Evolutionary conservation across 2,329 filamentous ascomycete species (phyloP).

Genomic region (Verticillium tricorpus): DNA sequence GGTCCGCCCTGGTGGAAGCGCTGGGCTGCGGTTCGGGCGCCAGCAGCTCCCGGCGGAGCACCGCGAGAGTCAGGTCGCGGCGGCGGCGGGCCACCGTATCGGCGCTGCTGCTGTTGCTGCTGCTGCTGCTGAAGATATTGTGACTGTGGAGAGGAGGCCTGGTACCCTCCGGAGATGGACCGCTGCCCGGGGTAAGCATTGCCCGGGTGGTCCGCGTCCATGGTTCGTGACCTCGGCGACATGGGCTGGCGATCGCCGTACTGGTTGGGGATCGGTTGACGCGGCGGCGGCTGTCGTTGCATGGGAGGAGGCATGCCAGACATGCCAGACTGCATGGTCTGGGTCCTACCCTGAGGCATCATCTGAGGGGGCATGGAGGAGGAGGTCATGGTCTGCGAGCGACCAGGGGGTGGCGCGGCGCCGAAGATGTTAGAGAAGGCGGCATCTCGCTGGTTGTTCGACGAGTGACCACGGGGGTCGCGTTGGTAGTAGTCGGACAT

Average conservation of each 20-base stretch:
- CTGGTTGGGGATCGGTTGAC: slow-evolving; percentile 35
- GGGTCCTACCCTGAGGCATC: slow-evolving; percentile 62
- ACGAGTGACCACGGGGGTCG: slow-evolving; percentile 43
- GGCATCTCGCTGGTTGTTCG: slow-evolving; percentile 76
- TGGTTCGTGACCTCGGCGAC: slow-evolving; percentile 33
- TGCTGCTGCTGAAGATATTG: slow-evolving; percentile 46
- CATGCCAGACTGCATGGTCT: slow-evolving; percentile 60
- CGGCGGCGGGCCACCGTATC: slow-evolving; percentile 48
- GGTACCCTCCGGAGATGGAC: slow-evolving; percentile 44
- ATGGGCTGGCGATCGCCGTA: slow-evolving; percentile 28
- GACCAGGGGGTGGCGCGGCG: slow-evolving; percentile 75
- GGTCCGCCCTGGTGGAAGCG: slow-evolving; percentile 60
- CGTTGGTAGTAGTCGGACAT: slow-evolving; percentile 57
- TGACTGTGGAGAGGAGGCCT: slow-evolving; percentile 34
- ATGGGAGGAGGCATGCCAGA: slow-evolving; percentile 59
- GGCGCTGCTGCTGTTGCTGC: slow-evolving; percentile 30
- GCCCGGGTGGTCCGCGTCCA: slow-evolving; percentile 3
- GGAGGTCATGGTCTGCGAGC: slow-evolving; percentile 93
- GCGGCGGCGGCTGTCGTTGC: slow-evolving; percentile 61
- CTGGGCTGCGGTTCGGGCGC: slow-evolving; percentile 42
- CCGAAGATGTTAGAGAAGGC: slow-evolving; percentile 97
- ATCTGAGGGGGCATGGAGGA: slow-evolving; percentile 55
- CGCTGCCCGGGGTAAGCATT: slow-evolving; percentile 38
- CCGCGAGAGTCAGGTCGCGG: slow-evolving; percentile 49
- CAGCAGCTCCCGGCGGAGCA: slow-evolving; percentile 36